phyloP scores from a whole-genome alignment of 1,139 yeast species.

The Candida smagusa region DNA sequence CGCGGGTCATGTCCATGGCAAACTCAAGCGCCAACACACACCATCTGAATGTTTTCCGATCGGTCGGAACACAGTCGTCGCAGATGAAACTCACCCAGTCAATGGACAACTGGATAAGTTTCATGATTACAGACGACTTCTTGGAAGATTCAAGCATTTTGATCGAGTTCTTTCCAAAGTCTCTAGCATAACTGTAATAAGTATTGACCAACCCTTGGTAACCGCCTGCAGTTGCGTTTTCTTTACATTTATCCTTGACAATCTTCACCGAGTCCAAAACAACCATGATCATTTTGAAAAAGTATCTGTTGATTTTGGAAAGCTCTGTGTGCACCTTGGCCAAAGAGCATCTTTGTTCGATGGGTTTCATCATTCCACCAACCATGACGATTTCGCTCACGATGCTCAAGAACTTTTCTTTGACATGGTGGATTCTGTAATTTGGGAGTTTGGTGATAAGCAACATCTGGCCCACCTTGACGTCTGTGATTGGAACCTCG shows the following conservation, averaged over 20 bases:
- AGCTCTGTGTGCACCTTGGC: conserved; percentile 75
- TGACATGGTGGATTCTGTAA: conserved; percentile 32
- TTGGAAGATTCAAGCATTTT: conserved; percentile 61
- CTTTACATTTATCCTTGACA: conserved; percentile 45
- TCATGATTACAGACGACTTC: conserved; percentile 67
- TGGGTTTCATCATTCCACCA: conserved; percentile 34
- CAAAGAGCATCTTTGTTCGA: conserved; percentile 69
- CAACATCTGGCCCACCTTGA: conserved; percentile 68
- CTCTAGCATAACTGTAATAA: conserved; percentile 77
- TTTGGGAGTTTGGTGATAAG: conserved; percentile 54
- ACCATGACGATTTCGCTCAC: conserved; percentile 51
- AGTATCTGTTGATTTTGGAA: conserved; percentile 60
- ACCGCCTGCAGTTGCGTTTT: conserved; percentile 45
- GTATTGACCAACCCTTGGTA: conserved; percentile 73
- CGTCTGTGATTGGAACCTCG: conserved; percentile 42
- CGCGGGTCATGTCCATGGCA: conserved; percentile 93
- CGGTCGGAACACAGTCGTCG: conserved; percentile 93
- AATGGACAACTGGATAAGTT: conserved; percentile 70
- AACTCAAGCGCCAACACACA: conserved; percentile 93
- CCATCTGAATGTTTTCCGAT: conserved; percentile 89
- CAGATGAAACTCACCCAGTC: conserved; percentile 93
- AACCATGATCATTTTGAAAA: conserved; percentile 66
- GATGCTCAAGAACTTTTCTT: conserved; percentile 48
- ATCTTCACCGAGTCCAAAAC: conserved; percentile 63
- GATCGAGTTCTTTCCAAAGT: conserved; percentile 74